phyloP scores from a whole-genome alignment of 208 protist species.

The Naegleria lovaniensis region DNA sequence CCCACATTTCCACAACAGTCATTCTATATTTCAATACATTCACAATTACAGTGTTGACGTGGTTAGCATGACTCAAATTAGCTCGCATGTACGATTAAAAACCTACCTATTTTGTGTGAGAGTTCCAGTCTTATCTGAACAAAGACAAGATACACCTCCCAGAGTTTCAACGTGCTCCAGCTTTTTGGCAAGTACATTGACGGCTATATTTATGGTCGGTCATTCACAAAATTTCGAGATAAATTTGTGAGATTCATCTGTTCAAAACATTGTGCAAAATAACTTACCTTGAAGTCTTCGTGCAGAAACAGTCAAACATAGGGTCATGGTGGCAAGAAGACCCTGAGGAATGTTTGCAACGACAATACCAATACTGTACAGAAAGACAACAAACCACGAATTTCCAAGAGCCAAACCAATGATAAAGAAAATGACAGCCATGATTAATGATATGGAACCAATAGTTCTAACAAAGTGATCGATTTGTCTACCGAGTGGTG shows the following conservation, averaged over 20 bases:
- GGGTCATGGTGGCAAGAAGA: slow-evolving; percentile 57
- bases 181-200: slow-evolving; percentile 68
- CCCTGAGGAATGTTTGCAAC: slow-evolving; percentile 77
- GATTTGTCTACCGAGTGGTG: slow-evolving; percentile 56
- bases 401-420: slow-evolving; percentile 31
- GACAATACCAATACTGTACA: slow-evolving; percentile 57
- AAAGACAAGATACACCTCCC: slow-evolving; percentile 62
- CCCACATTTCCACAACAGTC: slow-evolving; percentile 45
- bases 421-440: slow-evolving; percentile 36
- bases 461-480: slow-evolving; percentile 49
- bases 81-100: too few relatives aligned
- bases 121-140: slow-evolving; percentile 76
- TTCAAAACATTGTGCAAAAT: too few relatives aligned
- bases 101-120: slow-evolving; percentile 62
- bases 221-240: too few relatives aligned
- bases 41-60: too few relatives aligned
- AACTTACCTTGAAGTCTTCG: slow-evolving; percentile 45
- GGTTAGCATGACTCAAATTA: too few relatives aligned
- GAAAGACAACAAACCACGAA: slow-evolving; percentile 35
- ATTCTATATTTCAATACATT: slow-evolving; percentile 39
- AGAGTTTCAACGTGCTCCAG: slow-evolving; percentile 73
- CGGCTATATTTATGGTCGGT: neutral
- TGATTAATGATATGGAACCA: slow-evolving; percentile 45
- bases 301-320: slow-evolving; percentile 69
- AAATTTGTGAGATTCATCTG: too few relatives aligned